phyloP scores from a whole-genome alignment of 129 eudicot genomes.

The Logfia minima region DNA sequence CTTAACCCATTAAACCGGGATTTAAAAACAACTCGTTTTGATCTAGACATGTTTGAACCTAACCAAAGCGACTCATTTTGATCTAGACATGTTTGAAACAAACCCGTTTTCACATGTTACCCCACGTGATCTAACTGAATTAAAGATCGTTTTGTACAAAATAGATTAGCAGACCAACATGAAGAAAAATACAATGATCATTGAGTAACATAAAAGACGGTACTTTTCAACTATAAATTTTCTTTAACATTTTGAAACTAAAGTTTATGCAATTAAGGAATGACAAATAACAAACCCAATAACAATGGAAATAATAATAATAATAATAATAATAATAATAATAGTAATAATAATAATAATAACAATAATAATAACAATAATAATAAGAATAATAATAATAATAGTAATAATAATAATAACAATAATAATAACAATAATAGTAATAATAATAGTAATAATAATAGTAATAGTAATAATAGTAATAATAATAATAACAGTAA shows the following conservation, averaged over 20 bases:
- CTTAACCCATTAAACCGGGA: background rate
- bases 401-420: background rate
- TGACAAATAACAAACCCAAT: background rate
- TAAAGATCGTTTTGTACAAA: background rate
- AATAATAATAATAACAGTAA: background rate
- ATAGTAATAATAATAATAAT: constrained; percentile 16
- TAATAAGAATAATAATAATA: constrained; percentile 6
- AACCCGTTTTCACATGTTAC: background rate
- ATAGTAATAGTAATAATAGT: no score
- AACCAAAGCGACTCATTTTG: background rate
- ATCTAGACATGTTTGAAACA: background rate
- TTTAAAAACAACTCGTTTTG: no score
- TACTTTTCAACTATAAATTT: background rate
- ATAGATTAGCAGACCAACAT: background rate
- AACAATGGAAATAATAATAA: background rate
- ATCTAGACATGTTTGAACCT: background rate
- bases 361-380: constrained; percentile 15
- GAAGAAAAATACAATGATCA: background rate
- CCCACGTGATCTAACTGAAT: background rate
- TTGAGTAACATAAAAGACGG: background rate
- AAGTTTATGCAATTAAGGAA: background rate
- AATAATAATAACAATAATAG: background rate
- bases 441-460: constrained; percentile 15
- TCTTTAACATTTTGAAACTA: background rate
- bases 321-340: background rate